phyloP scores from a whole-genome alignment of 192 early-diverging fungal species.

The Rhizophagus sp. region DNA sequence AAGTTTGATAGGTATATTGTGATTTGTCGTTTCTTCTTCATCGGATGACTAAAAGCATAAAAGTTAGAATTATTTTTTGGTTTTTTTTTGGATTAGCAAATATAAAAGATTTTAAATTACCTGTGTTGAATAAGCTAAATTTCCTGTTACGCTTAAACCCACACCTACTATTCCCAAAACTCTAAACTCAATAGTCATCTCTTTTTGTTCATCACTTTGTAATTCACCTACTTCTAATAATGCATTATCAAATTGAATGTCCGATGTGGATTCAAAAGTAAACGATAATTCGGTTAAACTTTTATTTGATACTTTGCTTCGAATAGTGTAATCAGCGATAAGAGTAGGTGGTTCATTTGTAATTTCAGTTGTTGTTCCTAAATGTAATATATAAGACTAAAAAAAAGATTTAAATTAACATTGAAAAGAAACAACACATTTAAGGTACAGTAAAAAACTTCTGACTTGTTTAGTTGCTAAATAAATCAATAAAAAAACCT shows the following conservation, averaged over 20 bases:
- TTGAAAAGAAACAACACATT: neutral
- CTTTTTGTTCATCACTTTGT: constrained; percentile 29
- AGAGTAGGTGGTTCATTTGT: constrained; percentile 27
- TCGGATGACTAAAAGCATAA: neutral
- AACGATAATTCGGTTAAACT: constrained; percentile 14
- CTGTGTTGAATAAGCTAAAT: constrained; percentile 37
- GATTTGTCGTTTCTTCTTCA: neutral
- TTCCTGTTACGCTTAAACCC: constrained; percentile 36
- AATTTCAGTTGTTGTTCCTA: constrained; percentile 13
- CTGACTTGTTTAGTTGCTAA: no score
- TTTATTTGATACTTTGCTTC: neutral
- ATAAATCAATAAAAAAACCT: neutral
- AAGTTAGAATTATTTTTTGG: neutral
- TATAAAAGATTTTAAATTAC: constrained; percentile 17
- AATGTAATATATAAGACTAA: constrained; percentile 6
- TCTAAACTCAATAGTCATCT: constrained; percentile 31
- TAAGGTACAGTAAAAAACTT: no score
- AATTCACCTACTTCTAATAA: constrained; percentile 35
- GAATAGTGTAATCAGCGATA: constrained; percentile 7
- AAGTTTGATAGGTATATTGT: constrained; percentile 38
- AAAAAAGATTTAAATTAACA: neutral
- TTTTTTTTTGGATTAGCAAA: neutral
- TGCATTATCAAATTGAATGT: constrained; percentile 28
- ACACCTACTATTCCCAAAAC: constrained; percentile 32
- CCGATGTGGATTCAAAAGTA: constrained; percentile 27